Conservation (phyloP, 73 alveolate genomes). For the Blepharisma stoltei region DNA sequence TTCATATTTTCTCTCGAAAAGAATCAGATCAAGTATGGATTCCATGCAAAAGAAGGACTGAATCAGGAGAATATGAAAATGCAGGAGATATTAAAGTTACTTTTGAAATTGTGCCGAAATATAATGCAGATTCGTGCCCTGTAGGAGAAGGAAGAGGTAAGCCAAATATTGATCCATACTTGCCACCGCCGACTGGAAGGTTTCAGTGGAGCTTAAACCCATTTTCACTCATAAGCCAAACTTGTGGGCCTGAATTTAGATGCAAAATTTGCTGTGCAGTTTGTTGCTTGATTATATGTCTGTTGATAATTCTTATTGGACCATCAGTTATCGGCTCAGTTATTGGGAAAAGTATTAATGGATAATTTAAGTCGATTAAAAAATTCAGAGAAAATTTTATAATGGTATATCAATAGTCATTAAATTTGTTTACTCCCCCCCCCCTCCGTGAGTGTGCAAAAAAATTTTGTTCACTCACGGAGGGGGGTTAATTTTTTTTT, state of each 20-base stretch:
- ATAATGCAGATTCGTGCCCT: conserved; percentile 62
- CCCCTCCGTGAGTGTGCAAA: too few species aligned
- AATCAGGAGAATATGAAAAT: conserved; percentile 49
- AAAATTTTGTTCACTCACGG: too few species aligned
- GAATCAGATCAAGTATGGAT: conserved; percentile 55
- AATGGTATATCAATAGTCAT: too few species aligned
- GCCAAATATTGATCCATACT: conserved; percentile 79
- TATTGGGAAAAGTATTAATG: neutral
- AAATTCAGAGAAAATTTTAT: too few species aligned
- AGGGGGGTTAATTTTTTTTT: too few species aligned
- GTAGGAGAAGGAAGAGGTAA: conserved; percentile 82
- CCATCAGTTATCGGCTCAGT: conserved; percentile 45
- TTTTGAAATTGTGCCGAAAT: conserved; percentile 63
- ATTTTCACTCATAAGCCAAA: conserved; percentile 65
- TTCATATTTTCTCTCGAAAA: neutral
- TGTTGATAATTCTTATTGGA: conserved; percentile 33
- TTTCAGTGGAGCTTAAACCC: conserved; percentile 68
- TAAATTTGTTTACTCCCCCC: too few species aligned
- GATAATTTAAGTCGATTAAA: too few species aligned
- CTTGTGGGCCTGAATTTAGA: conserved; percentile 81
- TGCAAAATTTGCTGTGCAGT: conserved; percentile 67
- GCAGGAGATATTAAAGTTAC: conserved; percentile 68
- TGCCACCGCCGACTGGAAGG: conserved; percentile 86
- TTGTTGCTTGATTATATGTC: conserved; percentile 52
- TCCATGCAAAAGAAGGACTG: conserved; percentile 44